Evolutionary conservation across 2,329 filamentous ascomycete species (phyloP).

Genomic region (Bipolaris gigantea): DNA sequence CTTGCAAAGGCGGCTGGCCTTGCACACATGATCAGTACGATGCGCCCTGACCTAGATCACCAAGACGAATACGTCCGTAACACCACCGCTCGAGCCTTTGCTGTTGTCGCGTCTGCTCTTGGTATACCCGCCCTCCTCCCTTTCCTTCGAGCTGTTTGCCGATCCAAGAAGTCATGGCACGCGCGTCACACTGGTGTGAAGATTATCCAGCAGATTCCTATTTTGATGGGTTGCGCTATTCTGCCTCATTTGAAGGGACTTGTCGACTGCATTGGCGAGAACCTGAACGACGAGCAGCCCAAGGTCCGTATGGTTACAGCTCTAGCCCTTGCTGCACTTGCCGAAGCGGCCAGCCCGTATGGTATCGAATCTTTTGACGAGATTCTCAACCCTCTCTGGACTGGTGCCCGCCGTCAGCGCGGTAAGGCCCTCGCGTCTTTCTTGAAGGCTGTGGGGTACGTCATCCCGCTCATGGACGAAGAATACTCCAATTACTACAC

Average conservation of each 20-base stretch:
- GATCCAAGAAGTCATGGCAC: conserved; percentile 99
- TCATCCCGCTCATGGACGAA: conserved; percentile 99
- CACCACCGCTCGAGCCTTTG: conserved; percentile 94
- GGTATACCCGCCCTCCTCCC: conserved; percentile 94
- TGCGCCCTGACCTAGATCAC: conserved; percentile 98
- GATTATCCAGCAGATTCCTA: conserved; percentile 98
- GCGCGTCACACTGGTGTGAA: conserved; percentile 97
- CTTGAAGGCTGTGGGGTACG: conserved; percentile 95
- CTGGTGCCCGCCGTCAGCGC: conserved; percentile 90
- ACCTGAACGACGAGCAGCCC: conserved; percentile 95
- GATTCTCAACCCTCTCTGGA: conserved; percentile 96
- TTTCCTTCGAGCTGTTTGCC: conserved; percentile 92
- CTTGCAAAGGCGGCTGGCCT: conserved; percentile 94
- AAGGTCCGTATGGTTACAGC: conserved; percentile 97
- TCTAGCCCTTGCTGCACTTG: conserved; percentile 89
- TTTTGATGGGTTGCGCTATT: conserved; percentile 97
- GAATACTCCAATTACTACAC: conserved; percentile 99
- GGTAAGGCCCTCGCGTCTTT: conserved; percentile 96
- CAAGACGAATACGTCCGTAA: conserved; percentile 98
- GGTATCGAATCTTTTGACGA: conserved; percentile 99
- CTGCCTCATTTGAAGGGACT: conserved; percentile 93
- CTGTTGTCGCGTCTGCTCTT: conserved; percentile 92
- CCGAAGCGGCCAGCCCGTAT: conserved; percentile 95
- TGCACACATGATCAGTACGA: conserved; percentile 98
- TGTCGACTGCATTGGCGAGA: conserved; percentile 94